Base-by-base conservation (phyloP, 2,329 filamentous ascomycete species). In the Colletotrichum acutatum region DNA sequence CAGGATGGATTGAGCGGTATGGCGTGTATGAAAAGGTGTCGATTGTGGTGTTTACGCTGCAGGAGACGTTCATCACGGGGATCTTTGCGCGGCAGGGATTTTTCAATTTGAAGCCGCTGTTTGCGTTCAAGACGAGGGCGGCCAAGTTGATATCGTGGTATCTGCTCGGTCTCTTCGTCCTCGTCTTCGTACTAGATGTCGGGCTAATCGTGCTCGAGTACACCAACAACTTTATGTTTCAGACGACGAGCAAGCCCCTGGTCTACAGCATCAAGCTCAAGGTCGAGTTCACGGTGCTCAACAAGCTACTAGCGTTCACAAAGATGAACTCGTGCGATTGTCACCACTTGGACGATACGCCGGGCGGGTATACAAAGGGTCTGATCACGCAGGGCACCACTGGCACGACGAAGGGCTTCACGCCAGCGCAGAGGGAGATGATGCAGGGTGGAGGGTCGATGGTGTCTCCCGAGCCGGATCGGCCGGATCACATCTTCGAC, bases 11-110 rank as follows among this genome's bases (percentile, higher is more conserved):
- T 19, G 34, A 72, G 57, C 63, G 58, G 2, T 89, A 88, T 72
- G 82, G 83, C 14, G 78, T 87, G 61, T 80, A 88, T 81, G 89
- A 90, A 75, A 87, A 86, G 77, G 83, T 90, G 22, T 87, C 90
- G 76, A 87, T 90, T 78, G 87, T 86, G 3, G 80, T 87, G 5
- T 90, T 90, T 76, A 89, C 86, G 75, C 64, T 89, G 16, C 89
- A 90, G 75, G 89, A 90, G 73, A 83, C 86, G 64, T 81, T 89
- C 72, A 84, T 90, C 59, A 89, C 87, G 1, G 81, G 82, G 2
- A 81, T 88, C 30, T 90, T 89, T 78, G 89, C 90, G 72, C 80
- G 80, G 76, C 87, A 90, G 75, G 88, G 88, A 0, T 78, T 86
- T 69, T 66, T 59, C 3, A 71, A 70, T 14, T 49, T 75, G 12